phyloP scores from a whole-genome alignment of 495 filamentous ascomycete genomes.

The Lichina pygmaea region DNA sequence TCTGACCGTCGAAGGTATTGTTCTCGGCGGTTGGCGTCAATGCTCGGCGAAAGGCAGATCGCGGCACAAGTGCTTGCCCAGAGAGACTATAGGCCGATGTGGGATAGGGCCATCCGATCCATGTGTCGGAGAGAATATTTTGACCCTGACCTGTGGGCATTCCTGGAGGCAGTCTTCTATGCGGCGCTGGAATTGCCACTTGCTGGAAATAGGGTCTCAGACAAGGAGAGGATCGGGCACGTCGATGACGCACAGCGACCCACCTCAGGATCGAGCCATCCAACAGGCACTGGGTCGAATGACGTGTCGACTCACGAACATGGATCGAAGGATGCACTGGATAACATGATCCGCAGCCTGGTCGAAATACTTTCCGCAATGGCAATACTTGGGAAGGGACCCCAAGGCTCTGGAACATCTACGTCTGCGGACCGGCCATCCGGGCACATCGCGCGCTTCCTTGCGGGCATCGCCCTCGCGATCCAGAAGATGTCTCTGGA shows the following conservation, averaged over 20 bases:
- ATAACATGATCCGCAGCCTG: neutral
- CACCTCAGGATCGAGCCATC: neutral
- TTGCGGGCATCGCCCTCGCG: too few relatives aligned
- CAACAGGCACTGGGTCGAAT: neutral
- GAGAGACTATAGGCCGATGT: constrained; percentile 13
- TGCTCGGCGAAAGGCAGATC: constrained; percentile 13
- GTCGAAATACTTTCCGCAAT: neutral
- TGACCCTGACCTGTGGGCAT: neutral
- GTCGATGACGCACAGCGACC: neutral
- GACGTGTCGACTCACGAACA: neutral
- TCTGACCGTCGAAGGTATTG: constrained; percentile 8
- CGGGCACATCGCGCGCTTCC: too few relatives aligned
- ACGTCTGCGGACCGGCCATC: too few relatives aligned
- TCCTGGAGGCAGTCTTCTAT: neutral
- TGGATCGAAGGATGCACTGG: neutral
- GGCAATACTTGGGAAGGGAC: too few relatives aligned
- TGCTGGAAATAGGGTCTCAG: too few relatives aligned
- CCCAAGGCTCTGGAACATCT: too few relatives aligned
- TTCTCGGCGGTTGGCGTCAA: constrained; percentile 11
- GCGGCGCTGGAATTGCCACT: neutral
- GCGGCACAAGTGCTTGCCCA: constrained; percentile 19
- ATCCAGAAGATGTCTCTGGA: too few relatives aligned
- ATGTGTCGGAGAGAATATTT: neutral
- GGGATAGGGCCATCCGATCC: constrained; percentile 5
- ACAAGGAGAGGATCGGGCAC: neutral